Evolutionary conservation across 179 eudicot species (phyloP).

Genomic region (Actinidia arguta): DNA sequence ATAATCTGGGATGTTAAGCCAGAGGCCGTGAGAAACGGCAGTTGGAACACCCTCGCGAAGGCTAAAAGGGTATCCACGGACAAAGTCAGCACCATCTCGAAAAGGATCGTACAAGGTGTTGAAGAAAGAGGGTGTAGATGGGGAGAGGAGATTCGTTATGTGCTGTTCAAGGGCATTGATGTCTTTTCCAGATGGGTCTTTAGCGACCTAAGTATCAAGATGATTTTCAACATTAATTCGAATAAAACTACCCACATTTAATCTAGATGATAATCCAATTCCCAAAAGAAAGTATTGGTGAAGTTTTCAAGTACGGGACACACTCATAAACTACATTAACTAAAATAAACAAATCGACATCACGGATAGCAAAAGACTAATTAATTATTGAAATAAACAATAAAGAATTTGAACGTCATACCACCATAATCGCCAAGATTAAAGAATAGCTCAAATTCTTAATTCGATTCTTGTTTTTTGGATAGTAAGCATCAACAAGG

Average conservation of each 20-base stretch:
- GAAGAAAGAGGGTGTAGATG: conserved; percentile 88
- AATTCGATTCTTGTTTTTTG: too few relatives aligned
- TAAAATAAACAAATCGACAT: too few relatives aligned
- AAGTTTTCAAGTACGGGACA: too few relatives aligned
- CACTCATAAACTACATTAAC: too few relatives aligned
- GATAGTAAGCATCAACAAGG: too few relatives aligned
- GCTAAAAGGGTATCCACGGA: conserved; percentile 92
- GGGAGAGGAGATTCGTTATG: conserved; percentile 80
- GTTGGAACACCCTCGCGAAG: conserved; percentile 89
- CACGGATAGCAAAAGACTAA: too few relatives aligned
- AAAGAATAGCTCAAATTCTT: too few relatives aligned
- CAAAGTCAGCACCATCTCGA: conserved; percentile 83
- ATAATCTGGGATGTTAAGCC: conserved; percentile 98
- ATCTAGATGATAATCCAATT: neutral
- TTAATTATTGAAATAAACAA: too few relatives aligned
- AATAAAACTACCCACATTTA: neutral
- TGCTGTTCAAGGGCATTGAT: conserved; percentile 90
- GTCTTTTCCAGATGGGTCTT: conserved; percentile 82
- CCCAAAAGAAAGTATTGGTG: too few relatives aligned
- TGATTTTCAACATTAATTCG: neutral
- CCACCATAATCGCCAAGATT: too few relatives aligned
- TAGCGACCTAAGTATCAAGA: conserved; percentile 69
- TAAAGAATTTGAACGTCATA: too few relatives aligned
- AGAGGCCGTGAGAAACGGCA: conserved; percentile 93
- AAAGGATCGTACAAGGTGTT: conserved; percentile 92